Evolutionary conservation across 176 grass and related monocot species (phyloP).

Genomic region (Bromus sterilis): DNA sequence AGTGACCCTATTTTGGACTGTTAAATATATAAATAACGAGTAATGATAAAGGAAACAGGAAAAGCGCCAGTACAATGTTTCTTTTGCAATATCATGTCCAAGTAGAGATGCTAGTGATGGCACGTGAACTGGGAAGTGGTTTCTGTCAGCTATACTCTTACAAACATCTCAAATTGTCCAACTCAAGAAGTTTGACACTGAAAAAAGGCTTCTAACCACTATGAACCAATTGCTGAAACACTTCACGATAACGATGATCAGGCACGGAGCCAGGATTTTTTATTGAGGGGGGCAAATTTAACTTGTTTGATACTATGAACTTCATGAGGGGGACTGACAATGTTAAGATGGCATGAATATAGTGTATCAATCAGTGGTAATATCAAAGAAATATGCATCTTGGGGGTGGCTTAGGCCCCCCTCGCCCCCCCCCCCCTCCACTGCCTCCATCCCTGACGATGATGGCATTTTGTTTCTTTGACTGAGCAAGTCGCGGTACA

Average conservation of each 20-base stretch:
- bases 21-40: not conserved
- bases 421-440: too few species aligned
- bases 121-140: not conserved
- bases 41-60: not conserved
- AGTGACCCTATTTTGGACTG: not conserved
- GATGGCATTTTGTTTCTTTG: not conserved
- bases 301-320: too few species aligned
- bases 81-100: not conserved
- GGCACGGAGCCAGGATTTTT: too few species aligned
- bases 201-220: not conserved
- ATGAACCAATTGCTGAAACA: not conserved
- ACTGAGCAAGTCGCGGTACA: not conserved
- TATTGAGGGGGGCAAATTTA: too few species aligned
- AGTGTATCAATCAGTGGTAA: too few species aligned
- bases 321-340: too few species aligned
- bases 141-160: constrained; percentile 8
- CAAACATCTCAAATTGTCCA: not conserved
- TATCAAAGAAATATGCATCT: too few species aligned
- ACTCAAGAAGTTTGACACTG: not conserved
- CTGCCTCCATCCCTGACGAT: too few species aligned
- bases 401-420: too few species aligned
- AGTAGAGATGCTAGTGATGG: not conserved
- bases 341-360: too few species aligned
- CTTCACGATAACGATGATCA: constrained; percentile 3
- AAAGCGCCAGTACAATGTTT: not conserved